These are phyloP conservation scores for Solanum dulcamara DNA, from an alignment of 257 asterid species.

Conservation along the genomic window DNA sequence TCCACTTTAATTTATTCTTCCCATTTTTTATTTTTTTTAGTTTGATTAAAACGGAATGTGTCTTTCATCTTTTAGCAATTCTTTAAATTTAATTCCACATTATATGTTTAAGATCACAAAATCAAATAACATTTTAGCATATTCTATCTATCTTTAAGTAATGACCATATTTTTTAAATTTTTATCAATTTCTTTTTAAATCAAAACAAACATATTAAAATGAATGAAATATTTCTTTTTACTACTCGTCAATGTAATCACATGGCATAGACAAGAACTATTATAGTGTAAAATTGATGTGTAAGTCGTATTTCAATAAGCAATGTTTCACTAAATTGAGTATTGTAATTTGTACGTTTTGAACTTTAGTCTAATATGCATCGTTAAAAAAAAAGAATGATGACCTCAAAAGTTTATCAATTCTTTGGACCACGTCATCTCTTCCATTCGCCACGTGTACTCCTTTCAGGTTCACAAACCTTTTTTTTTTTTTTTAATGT, in stretches of 20 bases:
- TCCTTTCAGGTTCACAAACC: not conserved
- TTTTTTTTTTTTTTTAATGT: too few species aligned
- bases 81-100: too few species aligned
- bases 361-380: not conserved
- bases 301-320: not conserved
- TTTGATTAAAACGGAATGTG: too few species aligned
- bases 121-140: too few species aligned
- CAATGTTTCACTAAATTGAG: not conserved
- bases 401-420: not conserved
- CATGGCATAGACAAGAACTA: not conserved
- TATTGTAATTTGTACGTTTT: not conserved
- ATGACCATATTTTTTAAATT: too few species aligned
- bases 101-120: too few species aligned
- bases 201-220: not conserved
- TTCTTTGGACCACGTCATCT: not conserved
- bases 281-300: not conserved
- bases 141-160: not conserved
- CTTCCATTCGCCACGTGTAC: not conserved
- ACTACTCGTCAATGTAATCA: too few species aligned
- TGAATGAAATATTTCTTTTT: not conserved
- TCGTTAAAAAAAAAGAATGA: not conserved
- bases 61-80: too few species aligned
- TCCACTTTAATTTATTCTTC: too few species aligned
- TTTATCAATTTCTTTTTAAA: not conserved
- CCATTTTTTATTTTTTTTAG: too few species aligned